Percentiles rank a stretch among this genome's conserved stretches.
Conservation (phyloP, 2,329 filamentous ascomycete genomes). For the Epichloe scottii region DNA sequence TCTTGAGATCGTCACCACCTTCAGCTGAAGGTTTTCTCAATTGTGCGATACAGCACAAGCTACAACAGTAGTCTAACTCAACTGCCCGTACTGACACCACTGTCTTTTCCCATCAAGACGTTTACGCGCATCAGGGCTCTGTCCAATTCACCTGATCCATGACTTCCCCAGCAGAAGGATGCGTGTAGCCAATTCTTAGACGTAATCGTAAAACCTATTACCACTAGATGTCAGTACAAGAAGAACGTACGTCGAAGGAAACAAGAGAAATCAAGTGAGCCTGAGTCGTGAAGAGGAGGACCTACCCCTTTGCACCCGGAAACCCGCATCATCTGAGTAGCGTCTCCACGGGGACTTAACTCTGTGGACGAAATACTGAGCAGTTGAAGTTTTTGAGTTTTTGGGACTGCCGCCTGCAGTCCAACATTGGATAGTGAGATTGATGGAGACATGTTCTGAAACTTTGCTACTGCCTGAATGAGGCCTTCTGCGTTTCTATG, state of each 20-base stretch:
- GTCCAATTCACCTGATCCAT: constrained; percentile 96
- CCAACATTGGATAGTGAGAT: constrained; percentile 60
- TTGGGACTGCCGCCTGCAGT: constrained; percentile 89
- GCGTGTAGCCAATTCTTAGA: constrained; percentile 70
- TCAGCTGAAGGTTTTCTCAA: background rate
- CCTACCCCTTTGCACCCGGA: constrained; percentile 79
- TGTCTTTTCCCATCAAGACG: background rate
- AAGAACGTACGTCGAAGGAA: background rate
- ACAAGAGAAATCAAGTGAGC: background rate
- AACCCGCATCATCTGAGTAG: constrained; percentile 83
- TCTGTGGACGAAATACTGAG: constrained; percentile 78
- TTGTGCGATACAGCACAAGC: background rate
- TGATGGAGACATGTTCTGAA: constrained; percentile 62
- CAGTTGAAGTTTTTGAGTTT: constrained; percentile 86
- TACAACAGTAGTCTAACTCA: background rate
- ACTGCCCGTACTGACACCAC: background rate
- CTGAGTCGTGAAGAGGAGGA: constrained; percentile 16
- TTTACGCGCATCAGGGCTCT: constrained; percentile 44
- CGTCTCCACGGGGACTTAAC: constrained; percentile 64
- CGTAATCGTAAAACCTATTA: constrained; percentile 68
- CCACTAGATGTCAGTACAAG: constrained; percentile 7
- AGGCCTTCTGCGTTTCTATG: constrained; percentile 70
- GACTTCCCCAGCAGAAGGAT: constrained; percentile 55
- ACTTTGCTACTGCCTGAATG: constrained; percentile 72
- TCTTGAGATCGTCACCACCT: background rate